Evolutionary conservation across 2,329 filamentous ascomycete species (phyloP), one percentile per base, ranked within the genome.

Genomic region (Monosporascus sp.): DNA sequence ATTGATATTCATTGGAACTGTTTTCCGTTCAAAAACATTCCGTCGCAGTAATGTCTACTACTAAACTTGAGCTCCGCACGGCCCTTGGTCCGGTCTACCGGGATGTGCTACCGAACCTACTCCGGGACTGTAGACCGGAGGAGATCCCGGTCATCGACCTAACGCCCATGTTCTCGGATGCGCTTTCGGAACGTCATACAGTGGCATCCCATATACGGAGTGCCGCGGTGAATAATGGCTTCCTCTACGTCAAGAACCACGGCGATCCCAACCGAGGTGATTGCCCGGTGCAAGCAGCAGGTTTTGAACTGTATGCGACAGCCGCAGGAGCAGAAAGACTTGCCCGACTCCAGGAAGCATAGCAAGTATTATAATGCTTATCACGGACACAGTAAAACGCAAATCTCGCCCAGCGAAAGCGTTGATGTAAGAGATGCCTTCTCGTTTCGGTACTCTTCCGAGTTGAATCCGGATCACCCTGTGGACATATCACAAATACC

Each of bases 71-170:
- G 50, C 65, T 69, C 45, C 63, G 64, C 41, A 68, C 66, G 20
- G 65, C 66, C 19, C 63, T 69, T 34, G 66, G 66, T 24, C 65
- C 64, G 7, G 66, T 69, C 36, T 68, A 66, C 46, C 65, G 65
- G 44, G 66, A 68, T 56, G 66, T 69, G 8, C 53, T 68, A 8
- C 63, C 63, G 9, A 50, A 62, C 51, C 61, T 59, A n/a, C 66
- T 63, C 41, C 62, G 65, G 45, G 57, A 65, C 53, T 69, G 66
- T 40, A 68, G 66, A 19, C 51, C 60, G 22, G 63, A 66, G 16
- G 76, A 83, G 62, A 79, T 83, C 14, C 81, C 81, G 3, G 62
- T 83, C 43, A 79, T 84, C 50, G 78, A 83, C 59, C 64, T 83
- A 7, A 69, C 71, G 0, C 61, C 65, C 14, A 71, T 73, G 52